Base-by-base conservation (phyloP, 169 alveolate species). In the Theileria parva region DNA sequence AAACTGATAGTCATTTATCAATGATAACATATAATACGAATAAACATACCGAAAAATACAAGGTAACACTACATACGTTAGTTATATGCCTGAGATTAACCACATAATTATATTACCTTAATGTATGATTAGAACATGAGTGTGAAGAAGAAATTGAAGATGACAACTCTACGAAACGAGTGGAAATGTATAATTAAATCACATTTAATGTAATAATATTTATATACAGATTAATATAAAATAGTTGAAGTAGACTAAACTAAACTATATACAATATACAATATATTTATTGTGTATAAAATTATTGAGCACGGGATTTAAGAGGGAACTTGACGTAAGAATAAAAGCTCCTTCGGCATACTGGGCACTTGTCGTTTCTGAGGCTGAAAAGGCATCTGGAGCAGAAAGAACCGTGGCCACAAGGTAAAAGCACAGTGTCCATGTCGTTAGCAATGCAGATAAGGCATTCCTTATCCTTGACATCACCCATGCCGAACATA, bases 371-470 rank as follows among this genome's bases (percentile, higher is more conserved):
- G 59, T 89, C 92, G 61, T 80, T 83, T 12, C 94, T 67, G 50
- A 89, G 76, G 1, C 92, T 76, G 74, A 86, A 74, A 70, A 89
- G 80, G 64, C 94, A 89, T 66, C 59, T 79, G 75, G 67, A 89
- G 61, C 94, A 89, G 55, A 89, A 89, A n/a, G 94, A 89, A 0
- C 90, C 88, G 69, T 89, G 94, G 25, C 94, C 79, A 59, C 94
- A 89, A 12, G 92, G 92, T 85, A 89, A 74, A 50, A 89, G 63
- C 53, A 89, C 86, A 28, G 94, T 89, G 79, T 89, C 94, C 86
- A 86, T 89, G 17, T 85, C 59, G 12, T 84, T 86, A 6, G 92
- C 77, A 75, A 89, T 77, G 63, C 94, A 89, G 8, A 89, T 89
- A 27, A 89, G 88, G 64, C 94, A 89, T 50, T 89, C 94, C 53